Conservation (phyloP, 129 eudicot species). For the Flaveria sonorensis region DNA sequence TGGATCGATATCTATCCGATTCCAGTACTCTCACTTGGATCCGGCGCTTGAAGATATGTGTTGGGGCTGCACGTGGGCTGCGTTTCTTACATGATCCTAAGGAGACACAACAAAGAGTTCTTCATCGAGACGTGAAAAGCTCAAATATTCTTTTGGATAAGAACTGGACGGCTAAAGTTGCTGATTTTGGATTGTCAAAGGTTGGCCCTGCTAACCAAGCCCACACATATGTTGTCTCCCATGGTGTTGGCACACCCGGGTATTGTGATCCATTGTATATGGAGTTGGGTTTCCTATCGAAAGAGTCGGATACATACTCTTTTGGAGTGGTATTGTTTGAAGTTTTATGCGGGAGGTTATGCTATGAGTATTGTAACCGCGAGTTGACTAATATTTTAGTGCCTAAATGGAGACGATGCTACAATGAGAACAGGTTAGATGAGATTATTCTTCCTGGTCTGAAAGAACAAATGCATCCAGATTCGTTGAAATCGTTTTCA, state of each 20-base stretch:
- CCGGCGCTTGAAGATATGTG: conserved; percentile 14
- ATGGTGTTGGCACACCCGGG: not conserved
- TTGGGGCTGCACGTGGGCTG: conserved; percentile 11
- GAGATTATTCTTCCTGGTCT: not conserved
- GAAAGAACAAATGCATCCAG: not conserved
- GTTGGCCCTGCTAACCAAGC: not conserved
- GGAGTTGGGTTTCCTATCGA: not conserved
- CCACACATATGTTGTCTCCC: not conserved
- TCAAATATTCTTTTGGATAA: not conserved
- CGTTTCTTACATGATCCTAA: conserved; percentile 19
- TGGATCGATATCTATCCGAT: not conserved
- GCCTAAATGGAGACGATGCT: not conserved
- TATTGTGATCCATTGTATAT: conserved; percentile 1
- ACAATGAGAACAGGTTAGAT: not conserved
- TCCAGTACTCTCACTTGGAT: not conserved
- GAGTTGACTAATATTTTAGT: not conserved
- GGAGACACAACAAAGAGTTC: conserved; percentile 14
- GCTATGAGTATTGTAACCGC: not conserved
- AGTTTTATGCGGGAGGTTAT: not conserved
- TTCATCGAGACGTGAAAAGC: conserved; percentile 24
- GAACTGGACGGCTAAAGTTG: not conserved
- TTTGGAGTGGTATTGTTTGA: not conserved
- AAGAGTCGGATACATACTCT: not conserved
- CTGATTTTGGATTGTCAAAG: not conserved
- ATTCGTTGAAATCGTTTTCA: not conserved